Evolutionary conservation across 768 basidiomycete species (phyloP).

Genomic region (Mycena capillaripes): DNA sequence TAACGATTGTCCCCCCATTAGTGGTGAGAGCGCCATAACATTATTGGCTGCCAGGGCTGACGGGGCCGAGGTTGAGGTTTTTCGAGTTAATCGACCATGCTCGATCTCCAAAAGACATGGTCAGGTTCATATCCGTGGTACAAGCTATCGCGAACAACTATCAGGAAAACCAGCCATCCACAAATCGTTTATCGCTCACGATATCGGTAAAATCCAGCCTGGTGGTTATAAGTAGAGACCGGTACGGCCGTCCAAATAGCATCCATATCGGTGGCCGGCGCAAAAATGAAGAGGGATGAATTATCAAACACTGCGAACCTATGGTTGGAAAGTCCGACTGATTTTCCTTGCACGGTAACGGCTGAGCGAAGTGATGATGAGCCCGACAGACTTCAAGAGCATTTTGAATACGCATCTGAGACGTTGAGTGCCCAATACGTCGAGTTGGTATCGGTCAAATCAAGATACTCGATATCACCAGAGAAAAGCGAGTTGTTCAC

Average conservation of each 20-base stretch:
- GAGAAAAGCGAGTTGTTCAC: neutral
- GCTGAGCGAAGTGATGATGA: neutral
- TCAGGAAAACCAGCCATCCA: neutral
- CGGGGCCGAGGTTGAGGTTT: neutral
- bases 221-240: neutral
- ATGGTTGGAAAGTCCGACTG: neutral
- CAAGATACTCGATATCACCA: neutral
- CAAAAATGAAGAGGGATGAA: neutral
- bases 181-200: neutral
- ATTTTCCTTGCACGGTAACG: neutral
- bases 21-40: neutral
- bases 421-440: neutral
- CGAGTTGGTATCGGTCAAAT: neutral
- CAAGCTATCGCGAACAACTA: neutral
- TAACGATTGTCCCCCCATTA: neutral
- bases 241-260: conserved; percentile 1
- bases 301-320: neutral
- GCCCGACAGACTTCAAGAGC: neutral
- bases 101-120: neutral
- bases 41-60: neutral
- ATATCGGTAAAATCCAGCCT: neutral
- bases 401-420: neutral
- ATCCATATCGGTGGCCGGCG: neutral
- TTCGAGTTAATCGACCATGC: neutral
- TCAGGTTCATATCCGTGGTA: neutral